Percentiles rank a stretch among this genome's conserved stretches.
phyloP scores from a whole-genome alignment of 2,329 filamentous ascomycete genomes.

The Coniochaeta hoffmannii region DNA sequence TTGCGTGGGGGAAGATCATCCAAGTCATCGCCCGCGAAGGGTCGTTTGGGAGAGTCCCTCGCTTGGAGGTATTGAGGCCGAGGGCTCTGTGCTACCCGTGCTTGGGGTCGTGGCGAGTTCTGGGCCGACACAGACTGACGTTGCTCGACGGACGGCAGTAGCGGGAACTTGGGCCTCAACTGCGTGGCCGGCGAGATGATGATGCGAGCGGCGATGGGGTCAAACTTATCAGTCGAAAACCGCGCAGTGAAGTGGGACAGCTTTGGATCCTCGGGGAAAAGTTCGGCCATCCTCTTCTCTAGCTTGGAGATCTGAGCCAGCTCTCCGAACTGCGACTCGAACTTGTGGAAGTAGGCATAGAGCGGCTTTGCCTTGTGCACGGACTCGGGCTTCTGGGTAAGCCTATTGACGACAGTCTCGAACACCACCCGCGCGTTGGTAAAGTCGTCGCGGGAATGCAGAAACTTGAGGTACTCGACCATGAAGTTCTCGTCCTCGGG shows the following conservation, averaged over 20 bases:
- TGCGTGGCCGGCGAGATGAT: slow-evolving; percentile 78
- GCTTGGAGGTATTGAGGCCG: slow-evolving; percentile 38
- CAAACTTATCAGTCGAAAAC: slow-evolving; percentile 66
- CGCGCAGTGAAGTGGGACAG: slow-evolving; percentile 69
- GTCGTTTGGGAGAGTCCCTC: slow-evolving; percentile 52
- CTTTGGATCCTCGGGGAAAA: slow-evolving; percentile 84
- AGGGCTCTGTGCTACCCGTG: slow-evolving; percentile 25
- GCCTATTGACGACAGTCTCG: slow-evolving; percentile 81
- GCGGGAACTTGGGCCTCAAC: slow-evolving; percentile 53
- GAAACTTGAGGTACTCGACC: slow-evolving; percentile 90
- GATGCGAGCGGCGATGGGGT: slow-evolving; percentile 72
- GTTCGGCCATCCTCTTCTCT: slow-evolving; percentile 84
- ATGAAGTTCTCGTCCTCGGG: slow-evolving; percentile 91
- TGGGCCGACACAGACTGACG: slow-evolving; percentile 26
- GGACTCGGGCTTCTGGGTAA: slow-evolving; percentile 70
- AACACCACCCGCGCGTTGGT: slow-evolving; percentile 96
- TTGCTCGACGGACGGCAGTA: slow-evolving; percentile 48
- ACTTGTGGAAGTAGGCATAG: slow-evolving; percentile 88
- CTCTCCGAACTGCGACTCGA: slow-evolving; percentile 91
- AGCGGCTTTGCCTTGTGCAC: slow-evolving; percentile 72
- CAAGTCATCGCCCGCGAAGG: slow-evolving; percentile 62
- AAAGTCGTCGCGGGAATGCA: slow-evolving; percentile 86
- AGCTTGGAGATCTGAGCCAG: slow-evolving; percentile 83
- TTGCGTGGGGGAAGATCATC: slow-evolving; percentile 74
- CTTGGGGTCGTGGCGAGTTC: slow-evolving; percentile 34